A percentile compares a stretch with the other conserved stretches of the same genome.
Conservation (phyloP, 305 asterid genomes). For the Fraxinus sp. region DNA sequence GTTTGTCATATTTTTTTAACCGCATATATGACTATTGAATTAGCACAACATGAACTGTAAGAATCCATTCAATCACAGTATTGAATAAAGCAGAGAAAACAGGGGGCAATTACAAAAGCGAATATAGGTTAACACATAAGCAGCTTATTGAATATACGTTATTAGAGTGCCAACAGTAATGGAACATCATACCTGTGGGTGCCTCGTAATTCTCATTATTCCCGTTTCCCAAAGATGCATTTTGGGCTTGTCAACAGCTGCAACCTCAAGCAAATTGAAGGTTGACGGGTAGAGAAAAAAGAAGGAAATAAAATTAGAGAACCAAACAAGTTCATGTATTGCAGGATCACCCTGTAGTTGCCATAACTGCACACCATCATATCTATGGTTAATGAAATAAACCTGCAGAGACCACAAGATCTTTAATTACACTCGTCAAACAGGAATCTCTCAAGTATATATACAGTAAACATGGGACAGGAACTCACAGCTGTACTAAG, state of each 20-base stretch:
- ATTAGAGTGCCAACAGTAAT: neutral
- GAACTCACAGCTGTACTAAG: constrained; percentile 85
- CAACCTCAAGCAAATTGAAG: constrained; percentile 89
- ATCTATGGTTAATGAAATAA: constrained; percentile 93
- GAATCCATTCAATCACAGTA: neutral
- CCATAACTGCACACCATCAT: constrained; percentile 95
- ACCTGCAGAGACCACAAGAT: constrained; percentile 48
- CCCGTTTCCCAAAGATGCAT: constrained; percentile 99
- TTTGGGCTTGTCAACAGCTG: constrained; percentile 96
- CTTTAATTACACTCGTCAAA: constrained; percentile 9
- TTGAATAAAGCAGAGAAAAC: neutral
- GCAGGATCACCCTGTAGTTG: constrained; percentile 76
- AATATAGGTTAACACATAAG: neutral
- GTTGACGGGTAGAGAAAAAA: constrained; percentile 90
- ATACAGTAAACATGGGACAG: constrained; percentile 19
- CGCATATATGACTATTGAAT: neutral
- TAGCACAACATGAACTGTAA: neutral
- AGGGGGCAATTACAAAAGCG: neutral
- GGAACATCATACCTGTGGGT: constrained; percentile 71
- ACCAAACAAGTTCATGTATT: constrained; percentile 70
- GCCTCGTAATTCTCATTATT: constrained; percentile 93
- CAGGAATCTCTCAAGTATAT: constrained; percentile 1
- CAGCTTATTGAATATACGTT: neutral
- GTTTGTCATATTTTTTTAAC: neutral
- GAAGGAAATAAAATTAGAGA: constrained; percentile 73